Evolutionary conservation across 306 rosid species (phyloP).

Genomic region (Glycine tomentella): DNA sequence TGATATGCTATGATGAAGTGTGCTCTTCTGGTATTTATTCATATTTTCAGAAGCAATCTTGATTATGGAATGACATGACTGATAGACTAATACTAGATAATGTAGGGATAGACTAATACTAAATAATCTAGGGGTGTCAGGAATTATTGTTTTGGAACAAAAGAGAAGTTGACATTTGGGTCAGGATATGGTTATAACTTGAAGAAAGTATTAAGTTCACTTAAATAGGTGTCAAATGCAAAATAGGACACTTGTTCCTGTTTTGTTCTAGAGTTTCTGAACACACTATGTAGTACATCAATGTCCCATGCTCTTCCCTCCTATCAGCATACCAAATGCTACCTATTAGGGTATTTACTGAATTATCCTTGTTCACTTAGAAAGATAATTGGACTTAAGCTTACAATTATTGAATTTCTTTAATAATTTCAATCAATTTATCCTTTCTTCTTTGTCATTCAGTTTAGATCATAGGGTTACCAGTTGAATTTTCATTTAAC

Average conservation of each 20-base stretch:
- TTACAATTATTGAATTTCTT: conserved; percentile 18
- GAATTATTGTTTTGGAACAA: not conserved
- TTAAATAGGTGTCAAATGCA: not conserved
- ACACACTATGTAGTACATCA: not conserved
- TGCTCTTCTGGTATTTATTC: not conserved
- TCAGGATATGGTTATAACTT: not conserved
- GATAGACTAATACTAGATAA: not conserved
- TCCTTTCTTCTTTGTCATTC: conserved; percentile 15
- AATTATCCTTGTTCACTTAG: conserved; percentile 2
- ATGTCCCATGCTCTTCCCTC: not conserved
- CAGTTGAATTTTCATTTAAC: conserved; percentile 22
- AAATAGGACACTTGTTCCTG: not conserved
- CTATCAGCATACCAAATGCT: not conserved
- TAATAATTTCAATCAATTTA: conserved; percentile 13
- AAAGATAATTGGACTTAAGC: conserved; percentile 1
- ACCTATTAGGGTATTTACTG: conserved; percentile 9
- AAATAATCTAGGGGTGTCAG: not conserved
- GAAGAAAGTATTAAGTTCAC: not conserved
- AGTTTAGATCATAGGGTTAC: not conserved
- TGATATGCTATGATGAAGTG: not conserved
- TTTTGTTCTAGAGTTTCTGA: not conserved
- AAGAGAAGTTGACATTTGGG: not conserved
- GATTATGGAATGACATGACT: not conserved
- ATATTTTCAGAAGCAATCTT: not conserved
- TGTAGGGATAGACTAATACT: not conserved